These are phyloP conservation scores for Poteriospumella lacustris DNA, from an alignment of 108 stramenopile genomes.

Conservation along the genomic window DNA sequence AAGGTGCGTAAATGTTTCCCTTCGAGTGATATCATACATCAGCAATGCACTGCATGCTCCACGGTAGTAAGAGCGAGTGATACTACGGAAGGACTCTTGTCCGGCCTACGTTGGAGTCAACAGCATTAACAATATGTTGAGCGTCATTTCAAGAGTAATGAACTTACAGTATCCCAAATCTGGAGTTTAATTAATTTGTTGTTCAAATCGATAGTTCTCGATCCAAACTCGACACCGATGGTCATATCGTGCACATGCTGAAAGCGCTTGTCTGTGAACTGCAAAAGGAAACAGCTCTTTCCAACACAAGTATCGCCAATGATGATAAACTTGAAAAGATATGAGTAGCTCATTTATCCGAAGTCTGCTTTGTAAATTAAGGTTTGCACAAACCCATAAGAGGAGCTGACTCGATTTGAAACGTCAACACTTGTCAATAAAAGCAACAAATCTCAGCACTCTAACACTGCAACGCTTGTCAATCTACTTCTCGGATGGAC, in stretches of 20 bases:
- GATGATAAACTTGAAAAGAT: too few species aligned
- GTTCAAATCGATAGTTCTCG: conserved; percentile 33
- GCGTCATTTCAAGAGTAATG: too few species aligned
- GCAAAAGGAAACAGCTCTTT: conserved; percentile 43
- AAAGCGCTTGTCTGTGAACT: conserved; percentile 48
- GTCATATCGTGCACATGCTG: conserved; percentile 46
- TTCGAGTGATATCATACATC: conserved; percentile 46
- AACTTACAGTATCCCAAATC: conserved; percentile 47
- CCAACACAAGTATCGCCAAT: conserved; percentile 38
- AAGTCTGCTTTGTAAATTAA: too few species aligned
- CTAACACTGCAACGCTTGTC: too few species aligned
- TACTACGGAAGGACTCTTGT: conserved; percentile 39
- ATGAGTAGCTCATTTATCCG: too few species aligned
- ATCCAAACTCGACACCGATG: conserved; percentile 48
- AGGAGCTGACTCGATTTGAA: too few species aligned
- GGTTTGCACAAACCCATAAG: too few species aligned
- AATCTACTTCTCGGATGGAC: too few species aligned
- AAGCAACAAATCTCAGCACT: too few species aligned
- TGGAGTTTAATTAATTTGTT: conserved; percentile 35
- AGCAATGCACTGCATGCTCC: conserved; percentile 43
- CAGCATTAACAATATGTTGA: too few species aligned
- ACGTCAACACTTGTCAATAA: too few species aligned
- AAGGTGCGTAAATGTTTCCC: conserved; percentile 28
- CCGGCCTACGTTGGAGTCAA: too few species aligned
- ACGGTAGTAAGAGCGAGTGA: conserved; percentile 39